Base-by-base conservation (phyloP, 352 stramenopile species). In the Elongisporangium anandrum region DNA sequence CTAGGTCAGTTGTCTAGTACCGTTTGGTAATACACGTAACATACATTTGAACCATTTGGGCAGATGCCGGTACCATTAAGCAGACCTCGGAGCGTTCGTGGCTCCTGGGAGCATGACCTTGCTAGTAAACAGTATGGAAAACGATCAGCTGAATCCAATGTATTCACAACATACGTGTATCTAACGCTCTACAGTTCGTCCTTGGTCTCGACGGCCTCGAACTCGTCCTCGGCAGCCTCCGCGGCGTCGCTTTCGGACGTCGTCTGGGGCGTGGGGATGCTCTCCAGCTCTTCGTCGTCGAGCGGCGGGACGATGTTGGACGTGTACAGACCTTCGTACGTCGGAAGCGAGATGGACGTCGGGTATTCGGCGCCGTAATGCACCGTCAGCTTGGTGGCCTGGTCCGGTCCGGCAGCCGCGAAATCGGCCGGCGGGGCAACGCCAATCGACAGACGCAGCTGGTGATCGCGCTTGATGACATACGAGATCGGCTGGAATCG, bases 401-500 rank as follows among this genome's bases (percentile, higher is more conserved):
- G 63, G 41, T 88, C 73, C 13, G 70, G 65, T 16, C 68, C 70
- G n/a, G 63, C 57, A 2, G 66, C 64, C n/a, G 59, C 79, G 57
- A 94, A 94, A 51, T 88, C 76, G 13, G 73, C 77, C 16, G 74
- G 66, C 54, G 68, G 71, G 3, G 72, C 77, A 26, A 86, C 69
- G 39, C 82, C 82, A 41, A 94, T 85, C 24, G 77, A 79, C 50
- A 94, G 65, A 50, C 85, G 85, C 45, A 94, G 57, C 62, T 92
- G 80, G 63, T 94, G 85, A 59, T 89, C 59, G 57, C 74, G 82
- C 69, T 91, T 88, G 26, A 94, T 60, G 9, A 91, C 67, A 65
- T 91, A 94, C 66, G 81, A 90, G 34, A 82, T 81, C 5, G 81
- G 78, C 66, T 90, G 51, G 56, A 94, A 94, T 19, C 76, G 77